Percentiles rank a stretch among this genome's conserved stretches.
These are phyloP conservation scores for Raphidocelis subcapitata DNA, from an alignment of 139 green algal genomes.

Conservation along the genomic window DNA sequence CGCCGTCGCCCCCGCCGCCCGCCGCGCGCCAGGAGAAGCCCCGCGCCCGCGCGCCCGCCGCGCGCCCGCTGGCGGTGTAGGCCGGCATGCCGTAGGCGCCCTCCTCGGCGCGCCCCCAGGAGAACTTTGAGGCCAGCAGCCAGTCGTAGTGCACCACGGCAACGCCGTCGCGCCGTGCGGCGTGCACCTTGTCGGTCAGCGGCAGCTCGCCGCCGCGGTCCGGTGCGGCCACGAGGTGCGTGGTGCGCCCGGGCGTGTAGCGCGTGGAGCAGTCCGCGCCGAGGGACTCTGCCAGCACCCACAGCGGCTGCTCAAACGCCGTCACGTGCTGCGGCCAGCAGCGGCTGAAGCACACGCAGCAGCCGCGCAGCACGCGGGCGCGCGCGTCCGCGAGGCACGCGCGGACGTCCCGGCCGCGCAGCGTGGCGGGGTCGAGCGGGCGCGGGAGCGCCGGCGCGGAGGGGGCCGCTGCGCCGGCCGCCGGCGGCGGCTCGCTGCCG, in stretches of 20 bases:
- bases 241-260: slow-evolving; percentile 26
- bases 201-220: slow-evolving; percentile 50
- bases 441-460: not conserved
- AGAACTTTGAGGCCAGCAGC: slow-evolving; percentile 47
- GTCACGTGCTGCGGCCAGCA: slow-evolving; percentile 58
- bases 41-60: not conserved
- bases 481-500: not conserved
- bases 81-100: slow-evolving; percentile 9
- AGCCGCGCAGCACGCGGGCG: slow-evolving; percentile 47
- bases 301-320: slow-evolving; percentile 62
- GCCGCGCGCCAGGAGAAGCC: not conserved
- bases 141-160: slow-evolving; percentile 52
- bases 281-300: slow-evolving; percentile 69
- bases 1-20: no score
- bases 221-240: slow-evolving; percentile 67
- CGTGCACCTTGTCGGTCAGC: slow-evolving; percentile 32
- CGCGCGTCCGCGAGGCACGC: slow-evolving; percentile 30
- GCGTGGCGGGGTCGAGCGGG: not conserved
- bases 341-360: slow-evolving; percentile 72
- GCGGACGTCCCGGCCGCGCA: slow-evolving; percentile 35
- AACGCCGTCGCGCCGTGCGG: slow-evolving; percentile 35
- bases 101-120: slow-evolving; percentile 46
- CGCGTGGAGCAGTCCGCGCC: slow-evolving; percentile 58
- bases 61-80: not conserved
- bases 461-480: not conserved